Evolutionary conservation across 768 basidiomycete genomes (phyloP).

Genomic region (Imleria badia): DNA sequence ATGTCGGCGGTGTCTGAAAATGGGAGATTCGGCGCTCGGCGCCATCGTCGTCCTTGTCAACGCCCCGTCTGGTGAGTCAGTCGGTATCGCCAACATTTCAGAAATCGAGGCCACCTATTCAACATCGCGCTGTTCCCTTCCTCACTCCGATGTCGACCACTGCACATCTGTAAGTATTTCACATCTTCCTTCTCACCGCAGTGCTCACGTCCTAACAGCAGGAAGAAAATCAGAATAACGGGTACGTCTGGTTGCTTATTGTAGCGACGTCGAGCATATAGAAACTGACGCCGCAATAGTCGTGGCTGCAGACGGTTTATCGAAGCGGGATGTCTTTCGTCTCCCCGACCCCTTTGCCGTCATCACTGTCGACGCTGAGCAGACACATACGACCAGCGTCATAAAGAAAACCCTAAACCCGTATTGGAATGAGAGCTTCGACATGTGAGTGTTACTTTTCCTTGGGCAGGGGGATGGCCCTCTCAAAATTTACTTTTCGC

Average conservation of each 20-base stretch:
- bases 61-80: slow-evolving; percentile 4
- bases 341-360: slow-evolving; percentile 98
- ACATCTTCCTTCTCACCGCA: background rate
- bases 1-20: slow-evolving; percentile 34
- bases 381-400: slow-evolving; percentile 94
- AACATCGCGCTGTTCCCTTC: background rate
- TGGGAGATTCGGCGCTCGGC: slow-evolving; percentile 5
- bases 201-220: slow-evolving; percentile 32
- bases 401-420: slow-evolving; percentile 96
- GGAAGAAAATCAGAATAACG: slow-evolving; percentile 78
- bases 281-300: slow-evolving; percentile 45
- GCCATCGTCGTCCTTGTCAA: slow-evolving; percentile 18
- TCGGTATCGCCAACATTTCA: background rate
- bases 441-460: slow-evolving; percentile 62
- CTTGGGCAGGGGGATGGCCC: background rate
- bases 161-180: slow-evolving; percentile 27
- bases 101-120: background rate
- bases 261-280: too few relatives aligned
- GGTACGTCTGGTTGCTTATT: slow-evolving; percentile 41
- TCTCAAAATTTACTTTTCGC: background rate
- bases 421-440: slow-evolving; percentile 98
- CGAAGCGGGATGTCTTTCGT: slow-evolving; percentile 93
- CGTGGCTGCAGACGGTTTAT: slow-evolving; percentile 91
- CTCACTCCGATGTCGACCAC: slow-evolving; percentile 28
- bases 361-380: slow-evolving; percentile 96